Percentiles rank a stretch among this genome's conserved stretches.
Conservation (phyloP, 2,329 filamentous ascomycete genomes). For the Thielaviopsis musarum region DNA sequence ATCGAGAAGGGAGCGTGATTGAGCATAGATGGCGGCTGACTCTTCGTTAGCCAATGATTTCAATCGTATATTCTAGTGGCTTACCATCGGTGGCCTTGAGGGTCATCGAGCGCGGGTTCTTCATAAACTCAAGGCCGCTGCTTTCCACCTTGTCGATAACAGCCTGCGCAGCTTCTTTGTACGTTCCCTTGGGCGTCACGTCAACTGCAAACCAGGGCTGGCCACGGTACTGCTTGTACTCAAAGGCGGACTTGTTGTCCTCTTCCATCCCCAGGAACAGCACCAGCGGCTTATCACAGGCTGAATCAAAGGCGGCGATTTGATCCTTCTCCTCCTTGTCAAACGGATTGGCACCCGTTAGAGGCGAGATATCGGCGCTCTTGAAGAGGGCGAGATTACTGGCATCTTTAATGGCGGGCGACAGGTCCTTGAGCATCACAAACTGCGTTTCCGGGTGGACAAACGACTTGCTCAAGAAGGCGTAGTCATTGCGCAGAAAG, state of each 20-base stretch:
- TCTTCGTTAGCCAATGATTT: background rate
- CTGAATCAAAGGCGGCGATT: conserved; percentile 58
- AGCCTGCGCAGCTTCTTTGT: conserved; percentile 43
- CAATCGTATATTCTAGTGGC: background rate
- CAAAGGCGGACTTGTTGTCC: conserved; percentile 28
- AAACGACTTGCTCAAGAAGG: conserved; percentile 54
- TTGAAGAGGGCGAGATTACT: conserved; percentile 49
- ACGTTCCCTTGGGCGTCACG: conserved; percentile 53
- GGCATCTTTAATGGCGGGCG: conserved; percentile 46
- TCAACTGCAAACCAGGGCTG: conserved; percentile 82
- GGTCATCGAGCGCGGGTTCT: conserved; percentile 30
- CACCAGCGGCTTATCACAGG: conserved; percentile 47
- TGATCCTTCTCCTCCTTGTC: conserved; percentile 53
- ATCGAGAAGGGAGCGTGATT: conserved; percentile 74
- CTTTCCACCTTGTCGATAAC: conserved; percentile 17
- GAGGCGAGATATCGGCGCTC: conserved; percentile 48
- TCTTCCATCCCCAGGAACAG: conserved; percentile 80
- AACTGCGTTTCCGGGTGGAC: conserved; percentile 51
- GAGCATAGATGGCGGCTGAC: conserved; percentile 73
- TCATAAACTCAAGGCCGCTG: conserved; percentile 9
- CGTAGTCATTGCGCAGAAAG: conserved; percentile 54
- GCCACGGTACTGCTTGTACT: conserved; percentile 57
- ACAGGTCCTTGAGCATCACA: conserved; percentile 61
- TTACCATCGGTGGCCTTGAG: conserved; percentile 21
- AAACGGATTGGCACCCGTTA: conserved; percentile 61